Percentiles rank a stretch among this genome's conserved stretches.
phyloP scores from a whole-genome alignment of 371 early-diverging fungal species.

The Enterospora canceri region DNA sequence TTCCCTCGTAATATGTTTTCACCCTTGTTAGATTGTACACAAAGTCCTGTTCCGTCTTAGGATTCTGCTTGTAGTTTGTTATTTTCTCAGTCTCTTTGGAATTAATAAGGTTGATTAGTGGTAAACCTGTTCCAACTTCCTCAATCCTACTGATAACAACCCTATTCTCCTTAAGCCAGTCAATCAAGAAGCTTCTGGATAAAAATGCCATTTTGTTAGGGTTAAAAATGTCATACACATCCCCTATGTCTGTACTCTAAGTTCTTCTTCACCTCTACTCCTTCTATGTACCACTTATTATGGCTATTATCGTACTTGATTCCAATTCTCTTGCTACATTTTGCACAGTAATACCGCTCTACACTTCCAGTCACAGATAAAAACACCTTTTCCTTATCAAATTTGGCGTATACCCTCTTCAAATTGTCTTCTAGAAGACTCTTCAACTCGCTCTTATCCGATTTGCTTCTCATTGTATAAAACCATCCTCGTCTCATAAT shows the following conservation, averaged over 20 bases:
- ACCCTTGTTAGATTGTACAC: conserved; percentile 26
- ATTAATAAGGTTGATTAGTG: conserved; percentile 9
- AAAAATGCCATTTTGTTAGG: not conserved
- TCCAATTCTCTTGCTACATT: not conserved
- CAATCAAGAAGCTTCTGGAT: conserved; percentile 4
- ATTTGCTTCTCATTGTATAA: too few species aligned
- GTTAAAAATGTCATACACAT: not conserved
- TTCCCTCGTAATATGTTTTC: conserved; percentile 16
- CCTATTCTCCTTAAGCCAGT: conserved; percentile 14
- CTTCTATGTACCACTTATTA: not conserved
- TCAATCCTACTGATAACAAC: conserved; percentile 18
- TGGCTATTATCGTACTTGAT: not conserved
- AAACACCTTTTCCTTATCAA: too few species aligned
- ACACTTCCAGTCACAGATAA: too few species aligned
- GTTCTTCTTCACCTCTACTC: not conserved
- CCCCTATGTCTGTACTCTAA: not conserved
- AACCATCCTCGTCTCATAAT: too few species aligned
- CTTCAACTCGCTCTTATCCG: too few species aligned
- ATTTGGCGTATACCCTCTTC: too few species aligned
- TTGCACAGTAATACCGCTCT: too few species aligned
- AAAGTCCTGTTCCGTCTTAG: conserved; percentile 14
- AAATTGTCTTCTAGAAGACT: too few species aligned
- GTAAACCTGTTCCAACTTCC: conserved; percentile 31
- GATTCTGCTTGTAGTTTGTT: conserved; percentile 8
- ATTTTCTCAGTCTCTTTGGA: not conserved